Conservation (phyloP, 2,329 filamentous ascomycete species). For the Fusarium bactridioides region DNA sequence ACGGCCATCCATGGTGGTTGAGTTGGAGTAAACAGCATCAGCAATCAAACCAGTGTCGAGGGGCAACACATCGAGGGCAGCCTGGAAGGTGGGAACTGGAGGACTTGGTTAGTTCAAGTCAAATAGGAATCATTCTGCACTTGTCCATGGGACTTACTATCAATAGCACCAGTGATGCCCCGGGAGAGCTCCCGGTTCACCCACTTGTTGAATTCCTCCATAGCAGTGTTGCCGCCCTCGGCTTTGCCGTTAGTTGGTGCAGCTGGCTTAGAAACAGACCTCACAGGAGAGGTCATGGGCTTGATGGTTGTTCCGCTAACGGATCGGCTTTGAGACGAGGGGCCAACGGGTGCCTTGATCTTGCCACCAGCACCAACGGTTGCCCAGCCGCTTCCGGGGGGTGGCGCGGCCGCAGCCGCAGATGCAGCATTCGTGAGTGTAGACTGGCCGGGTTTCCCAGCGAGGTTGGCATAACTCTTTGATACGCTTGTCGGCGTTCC, state of each 20-base stretch:
- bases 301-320: slow-evolving; percentile 55
- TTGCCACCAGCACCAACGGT: slow-evolving; percentile 96
- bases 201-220: slow-evolving; percentile 96
- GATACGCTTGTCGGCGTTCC: slow-evolving; percentile 61
- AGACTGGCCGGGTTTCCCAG: slow-evolving; percentile 70
- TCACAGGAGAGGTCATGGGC: slow-evolving; percentile 54
- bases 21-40: slow-evolving; percentile 87
- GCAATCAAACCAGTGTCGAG: slow-evolving; percentile 83
- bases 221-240: slow-evolving; percentile 60
- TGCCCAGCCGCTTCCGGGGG: slow-evolving; percentile 75
- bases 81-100: slow-evolving; percentile 81
- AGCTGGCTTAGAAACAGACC: slow-evolving; percentile 61
- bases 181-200: slow-evolving; percentile 79
- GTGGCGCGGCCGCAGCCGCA: slow-evolving; percentile 45
- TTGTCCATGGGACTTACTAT: slow-evolving; percentile 54
- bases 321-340: slow-evolving; percentile 59
- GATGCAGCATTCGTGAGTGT: slow-evolving; percentile 52
- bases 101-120: slow-evolving; percentile 44
- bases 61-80: slow-evolving; percentile 77
- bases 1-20: slow-evolving; percentile 87
- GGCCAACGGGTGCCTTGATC: slow-evolving; percentile 75
- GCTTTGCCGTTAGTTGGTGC: slow-evolving; percentile 53
- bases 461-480: slow-evolving; percentile 95
- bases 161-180: slow-evolving; percentile 66
- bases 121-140: background rate